These are phyloP conservation scores for Pyrus communis DNA, from an alignment of 306 rosid species.

Conservation along the genomic window DNA sequence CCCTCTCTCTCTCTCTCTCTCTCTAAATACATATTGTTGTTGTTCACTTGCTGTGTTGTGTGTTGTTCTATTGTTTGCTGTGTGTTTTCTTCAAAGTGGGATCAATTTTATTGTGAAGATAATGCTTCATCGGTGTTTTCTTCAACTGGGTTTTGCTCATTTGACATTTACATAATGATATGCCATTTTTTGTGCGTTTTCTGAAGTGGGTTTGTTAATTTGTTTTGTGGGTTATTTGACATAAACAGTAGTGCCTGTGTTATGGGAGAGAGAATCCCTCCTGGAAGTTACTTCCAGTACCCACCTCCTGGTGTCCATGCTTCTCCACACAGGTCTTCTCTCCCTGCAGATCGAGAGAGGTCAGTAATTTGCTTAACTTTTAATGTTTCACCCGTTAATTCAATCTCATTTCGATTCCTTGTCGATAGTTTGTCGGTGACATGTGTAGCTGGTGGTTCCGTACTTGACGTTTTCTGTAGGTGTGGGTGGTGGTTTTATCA, in stretches of 20 bases:
- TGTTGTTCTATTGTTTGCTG: background rate
- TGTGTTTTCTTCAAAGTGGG: background rate
- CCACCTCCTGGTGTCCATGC: conserved; percentile 78
- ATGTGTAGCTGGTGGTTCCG: background rate
- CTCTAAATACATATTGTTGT: background rate
- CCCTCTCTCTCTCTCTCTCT: background rate
- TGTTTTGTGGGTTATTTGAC: background rate
- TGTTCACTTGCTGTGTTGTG: background rate
- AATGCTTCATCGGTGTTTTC: background rate
- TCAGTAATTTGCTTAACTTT: conserved; percentile 1
- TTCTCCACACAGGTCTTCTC: conserved; percentile 63
- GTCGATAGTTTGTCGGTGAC: background rate
- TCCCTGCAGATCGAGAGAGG: conserved; percentile 78
- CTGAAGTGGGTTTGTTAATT: background rate
- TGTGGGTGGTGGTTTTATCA: background rate
- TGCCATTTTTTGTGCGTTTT: background rate
- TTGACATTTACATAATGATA: too few species aligned
- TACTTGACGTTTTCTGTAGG: background rate
- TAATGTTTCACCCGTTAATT: background rate
- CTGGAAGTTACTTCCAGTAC: conserved; percentile 81
- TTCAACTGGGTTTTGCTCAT: conserved; percentile 4
- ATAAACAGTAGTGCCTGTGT: conserved; percentile 12
- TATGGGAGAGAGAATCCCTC: conserved; percentile 89
- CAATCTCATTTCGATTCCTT: background rate
- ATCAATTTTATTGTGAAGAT: background rate